These are phyloP conservation scores for Rhodotorula diobovata DNA, from an alignment of 768 basidiomycete species.

Conservation along the genomic window DNA sequence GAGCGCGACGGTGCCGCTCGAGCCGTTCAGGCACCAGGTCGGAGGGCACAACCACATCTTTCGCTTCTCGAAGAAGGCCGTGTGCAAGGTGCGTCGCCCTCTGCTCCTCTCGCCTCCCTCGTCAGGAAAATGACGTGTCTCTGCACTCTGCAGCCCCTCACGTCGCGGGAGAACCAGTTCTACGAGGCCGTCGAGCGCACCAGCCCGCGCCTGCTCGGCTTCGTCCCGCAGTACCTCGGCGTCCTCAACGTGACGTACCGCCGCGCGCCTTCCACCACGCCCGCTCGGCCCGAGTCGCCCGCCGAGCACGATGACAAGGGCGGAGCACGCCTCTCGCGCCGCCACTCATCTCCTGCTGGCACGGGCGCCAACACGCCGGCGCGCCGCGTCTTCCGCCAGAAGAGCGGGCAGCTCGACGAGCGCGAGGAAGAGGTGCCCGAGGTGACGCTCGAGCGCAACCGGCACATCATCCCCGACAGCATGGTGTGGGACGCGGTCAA, in stretches of 20 bases:
- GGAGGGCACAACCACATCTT: constrained; percentile 97
- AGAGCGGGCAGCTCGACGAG: constrained; percentile 30
- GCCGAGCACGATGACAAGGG: background rate
- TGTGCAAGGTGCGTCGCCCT: constrained; percentile 77
- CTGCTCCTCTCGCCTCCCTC: constrained; percentile 12
- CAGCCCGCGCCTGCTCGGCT: constrained; percentile 83
- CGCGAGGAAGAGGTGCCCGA: constrained; percentile 74
- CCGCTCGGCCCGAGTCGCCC: constrained; percentile 42
- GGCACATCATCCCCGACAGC: constrained; percentile 97
- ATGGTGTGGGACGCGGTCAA: constrained; percentile 54
- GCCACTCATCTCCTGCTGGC: constrained; percentile 28
- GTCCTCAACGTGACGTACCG: constrained; percentile 98
- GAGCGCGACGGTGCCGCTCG: constrained; percentile 67
- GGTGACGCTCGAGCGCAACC: constrained; percentile 81
- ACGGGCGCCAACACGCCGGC: constrained; percentile 6
- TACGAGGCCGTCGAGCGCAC: constrained; percentile 95
- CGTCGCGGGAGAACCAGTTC: constrained; percentile 93
- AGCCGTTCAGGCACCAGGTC: constrained; percentile 95
- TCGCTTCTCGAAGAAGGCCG: constrained; percentile 93
- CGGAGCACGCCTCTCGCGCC: constrained; percentile 21
- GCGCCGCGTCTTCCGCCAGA: constrained; percentile 44
- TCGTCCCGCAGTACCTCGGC: constrained; percentile 95
- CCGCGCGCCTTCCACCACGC: constrained; percentile 53
- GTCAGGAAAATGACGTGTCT: background rate
- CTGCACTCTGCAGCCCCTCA: constrained; percentile 66